Conservation (phyloP, 23 red algal species). For the Gracilaria gracilis region DNA sequence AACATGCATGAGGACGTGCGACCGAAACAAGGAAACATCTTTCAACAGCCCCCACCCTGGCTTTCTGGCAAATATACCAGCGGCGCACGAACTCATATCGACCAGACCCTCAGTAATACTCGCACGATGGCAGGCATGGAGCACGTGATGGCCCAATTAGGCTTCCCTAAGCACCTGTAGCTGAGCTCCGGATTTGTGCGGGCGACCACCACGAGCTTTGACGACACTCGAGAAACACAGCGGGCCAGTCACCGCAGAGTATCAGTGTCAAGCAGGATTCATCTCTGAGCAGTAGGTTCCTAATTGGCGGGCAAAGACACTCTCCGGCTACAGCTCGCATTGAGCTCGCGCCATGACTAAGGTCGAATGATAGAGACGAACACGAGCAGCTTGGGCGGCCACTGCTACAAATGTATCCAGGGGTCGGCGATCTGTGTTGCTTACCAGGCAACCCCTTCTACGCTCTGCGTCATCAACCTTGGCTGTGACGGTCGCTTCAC, state of each 20-base stretch:
- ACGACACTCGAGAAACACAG: background rate
- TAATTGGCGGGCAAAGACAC: constrained; percentile 57
- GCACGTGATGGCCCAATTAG: constrained; percentile 30
- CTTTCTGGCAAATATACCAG: constrained; percentile 69
- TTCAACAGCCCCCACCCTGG: constrained; percentile 79
- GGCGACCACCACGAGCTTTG: constrained; percentile 44
- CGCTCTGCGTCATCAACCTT: constrained; percentile 22
- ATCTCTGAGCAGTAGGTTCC: constrained; percentile 74
- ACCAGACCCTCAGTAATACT: constrained; percentile 54
- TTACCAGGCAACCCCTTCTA: constrained; percentile 67
- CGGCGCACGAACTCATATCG: constrained; percentile 69
- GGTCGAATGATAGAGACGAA: constrained; percentile 69
- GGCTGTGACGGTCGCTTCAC: constrained; percentile 67
- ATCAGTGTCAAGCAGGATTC: constrained; percentile 81
- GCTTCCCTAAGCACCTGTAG: constrained; percentile 68
- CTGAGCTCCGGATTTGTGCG: constrained; percentile 67
- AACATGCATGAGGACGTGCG: constrained; percentile 52
- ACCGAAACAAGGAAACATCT: constrained; percentile 65
- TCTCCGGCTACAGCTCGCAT: background rate
- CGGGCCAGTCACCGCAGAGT: constrained; percentile 4
- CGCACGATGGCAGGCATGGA: constrained; percentile 53
- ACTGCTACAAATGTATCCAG: constrained; percentile 41
- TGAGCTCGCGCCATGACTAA: constrained; percentile 56
- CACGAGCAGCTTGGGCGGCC: constrained; percentile 58
- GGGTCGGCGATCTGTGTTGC: constrained; percentile 40